phyloP scores from a whole-genome alignment of 2,329 filamentous ascomycete species.

The Proliferodiscus dingleyae region DNA sequence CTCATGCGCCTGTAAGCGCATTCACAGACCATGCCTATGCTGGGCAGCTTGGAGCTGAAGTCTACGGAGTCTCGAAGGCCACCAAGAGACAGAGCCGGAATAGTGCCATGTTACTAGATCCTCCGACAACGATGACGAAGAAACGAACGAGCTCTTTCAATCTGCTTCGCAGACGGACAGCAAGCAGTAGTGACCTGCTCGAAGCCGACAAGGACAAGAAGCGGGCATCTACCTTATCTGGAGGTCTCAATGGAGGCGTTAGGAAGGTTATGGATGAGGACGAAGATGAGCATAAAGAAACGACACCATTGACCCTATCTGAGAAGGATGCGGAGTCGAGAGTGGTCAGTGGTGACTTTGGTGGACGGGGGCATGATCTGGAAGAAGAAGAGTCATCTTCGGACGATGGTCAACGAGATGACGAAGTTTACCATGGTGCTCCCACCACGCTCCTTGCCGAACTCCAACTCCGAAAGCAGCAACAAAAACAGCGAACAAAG shows the following conservation, averaged over 20 bases:
- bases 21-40: slow-evolving; percentile 87
- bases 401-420: slow-evolving; percentile 38
- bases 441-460: slow-evolving; percentile 92
- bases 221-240: slow-evolving; percentile 22
- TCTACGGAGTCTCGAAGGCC: slow-evolving; percentile 62
- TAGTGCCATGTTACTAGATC: slow-evolving; percentile 32
- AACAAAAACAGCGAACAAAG: slow-evolving; percentile 74
- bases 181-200: slow-evolving; percentile 21
- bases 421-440: slow-evolving; percentile 57
- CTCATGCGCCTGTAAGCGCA: slow-evolving; percentile 78
- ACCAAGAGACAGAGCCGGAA: slow-evolving; percentile 44
- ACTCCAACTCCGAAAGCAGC: slow-evolving; percentile 82
- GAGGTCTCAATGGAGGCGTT: slow-evolving; percentile 13
- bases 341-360: slow-evolving; percentile 13
- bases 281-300: slow-evolving; percentile 19
- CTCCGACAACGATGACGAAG: slow-evolving; percentile 31
- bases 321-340: slow-evolving; percentile 14
- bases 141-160: slow-evolving; percentile 45
- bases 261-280: slow-evolving; percentile 22
- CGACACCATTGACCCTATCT: slow-evolving; percentile 16
- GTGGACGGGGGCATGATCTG: slow-evolving; percentile 2
- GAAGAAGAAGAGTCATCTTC: slow-evolving; percentile 37
- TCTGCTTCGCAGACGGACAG: slow-evolving; percentile 34
- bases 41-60: slow-evolving; percentile 67
- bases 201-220: slow-evolving; percentile 17